phyloP scores from a whole-genome alignment of 2,329 filamentous ascomycete species.

The Stenocarpella maydis region DNA sequence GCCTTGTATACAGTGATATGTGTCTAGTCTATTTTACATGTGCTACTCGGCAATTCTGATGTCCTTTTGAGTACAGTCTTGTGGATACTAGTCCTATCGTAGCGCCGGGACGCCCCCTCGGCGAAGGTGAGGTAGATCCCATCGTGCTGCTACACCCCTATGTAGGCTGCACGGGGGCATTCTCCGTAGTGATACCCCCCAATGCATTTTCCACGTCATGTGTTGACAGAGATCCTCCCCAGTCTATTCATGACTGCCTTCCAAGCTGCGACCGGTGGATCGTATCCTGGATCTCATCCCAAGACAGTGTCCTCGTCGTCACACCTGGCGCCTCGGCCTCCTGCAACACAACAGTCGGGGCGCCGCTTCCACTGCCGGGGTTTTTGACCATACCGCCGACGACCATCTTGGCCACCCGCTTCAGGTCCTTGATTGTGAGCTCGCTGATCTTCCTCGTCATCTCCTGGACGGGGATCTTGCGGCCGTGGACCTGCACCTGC shows the following conservation, averaged over 20 bases:
- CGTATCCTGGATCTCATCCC: conserved; percentile 89
- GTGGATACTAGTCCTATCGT: background rate
- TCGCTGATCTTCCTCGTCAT: conserved; percentile 90
- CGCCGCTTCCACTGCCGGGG: conserved; percentile 78
- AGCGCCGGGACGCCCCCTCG: background rate
- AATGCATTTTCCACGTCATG: background rate
- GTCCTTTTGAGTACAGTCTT: too few relatives aligned
- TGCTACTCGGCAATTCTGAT: background rate
- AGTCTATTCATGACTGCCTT: conserved; percentile 46
- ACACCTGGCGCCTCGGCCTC: conserved; percentile 81
- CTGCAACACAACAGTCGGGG: conserved; percentile 93
- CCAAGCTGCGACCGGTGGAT: conserved; percentile 88
- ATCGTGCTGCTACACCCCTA: background rate
- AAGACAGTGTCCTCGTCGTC: conserved; percentile 73
- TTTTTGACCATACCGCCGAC: conserved; percentile 82
- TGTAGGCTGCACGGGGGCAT: background rate
- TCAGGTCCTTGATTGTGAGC: conserved; percentile 81
- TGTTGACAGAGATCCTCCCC: background rate
- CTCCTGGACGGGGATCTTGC: conserved; percentile 88
- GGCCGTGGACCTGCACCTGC: conserved; percentile 95
- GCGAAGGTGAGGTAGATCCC: too few relatives aligned
- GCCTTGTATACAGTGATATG: conserved; percentile 10
- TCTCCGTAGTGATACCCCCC: background rate
- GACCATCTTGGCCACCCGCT: conserved; percentile 80
- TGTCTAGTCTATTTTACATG: conserved; percentile 25